Evolutionary conservation across 257 asterid species (phyloP), one percentile per base, ranked within the genome.

Genomic region (Parsonsia alboflavescens): DNA sequence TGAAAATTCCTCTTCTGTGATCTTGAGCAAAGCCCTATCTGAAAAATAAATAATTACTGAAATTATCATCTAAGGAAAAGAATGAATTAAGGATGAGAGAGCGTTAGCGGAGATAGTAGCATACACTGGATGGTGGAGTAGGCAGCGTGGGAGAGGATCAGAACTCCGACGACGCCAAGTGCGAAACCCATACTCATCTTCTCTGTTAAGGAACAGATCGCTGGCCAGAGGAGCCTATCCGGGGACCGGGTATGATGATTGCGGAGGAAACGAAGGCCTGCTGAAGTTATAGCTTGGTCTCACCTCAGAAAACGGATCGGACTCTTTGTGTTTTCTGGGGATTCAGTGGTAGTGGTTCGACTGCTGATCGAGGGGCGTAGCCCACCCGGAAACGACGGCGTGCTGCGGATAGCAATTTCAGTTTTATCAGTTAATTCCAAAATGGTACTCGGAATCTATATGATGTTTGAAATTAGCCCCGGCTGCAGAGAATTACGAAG

Each of bases 11-110:
- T 94, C 97, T 72, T 89, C 97, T 0, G 96, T 94, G 85, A 94
- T 92, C 87, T 94, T 94, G 71, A 94, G 93, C 89, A 94, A 72
- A 48, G 96, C 82, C 83, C 97, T 85, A 80, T 90, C 99, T 94
- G 96, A n/a, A 85, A 81, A 77, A 30, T 21, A 9, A 70, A 73
- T 79, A 24, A 17, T 16, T 53, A 41, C 65, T 57, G 56, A 46
- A 49, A 78, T 59, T 46, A 28, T 46, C 72, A 10, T 63, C 59
- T 36, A 33, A 4, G 52, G 5, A 49, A 33, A 22, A 36, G 10
- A 54, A 70, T 63, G 15, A 46, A 41, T 30, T 58, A 17, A 58
- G 36, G 77, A 36, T 56, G 10, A n/a, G 48, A 72, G 75, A 48
- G 45, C 10, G 59, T 41, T 63, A 6, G 53, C 15, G 28, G 70